These are phyloP conservation scores for Hericium erinaceus DNA, from an alignment of 768 basidiomycete genomes.

Conservation along the genomic window DNA sequence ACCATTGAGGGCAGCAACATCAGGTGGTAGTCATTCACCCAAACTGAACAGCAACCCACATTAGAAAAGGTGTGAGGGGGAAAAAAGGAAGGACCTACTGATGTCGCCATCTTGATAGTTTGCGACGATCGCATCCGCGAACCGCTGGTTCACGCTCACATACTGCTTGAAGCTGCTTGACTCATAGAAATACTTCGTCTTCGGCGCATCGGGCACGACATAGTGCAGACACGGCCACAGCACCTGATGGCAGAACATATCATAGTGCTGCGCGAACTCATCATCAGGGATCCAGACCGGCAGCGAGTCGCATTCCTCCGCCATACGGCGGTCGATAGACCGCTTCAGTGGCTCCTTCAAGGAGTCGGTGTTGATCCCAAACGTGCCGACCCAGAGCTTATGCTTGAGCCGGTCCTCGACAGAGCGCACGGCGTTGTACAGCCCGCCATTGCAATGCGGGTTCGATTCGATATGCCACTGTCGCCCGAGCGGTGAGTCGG, in stretches of 20 bases:
- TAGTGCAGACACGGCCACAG: slow-evolving; percentile 87
- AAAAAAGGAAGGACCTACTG: slow-evolving; percentile 25
- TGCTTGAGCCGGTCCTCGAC: slow-evolving; percentile 43
- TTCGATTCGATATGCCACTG: slow-evolving; percentile 49
- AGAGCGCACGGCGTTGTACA: slow-evolving; percentile 70
- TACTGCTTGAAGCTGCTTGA: slow-evolving; percentile 78
- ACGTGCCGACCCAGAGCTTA: slow-evolving; percentile 60
- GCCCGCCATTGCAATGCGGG: slow-evolving; percentile 71
- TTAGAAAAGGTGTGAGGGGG: neutral
- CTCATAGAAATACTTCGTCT: slow-evolving; percentile 74
- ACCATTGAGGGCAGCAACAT: slow-evolving; percentile 87
- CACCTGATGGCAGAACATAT: slow-evolving; percentile 85
- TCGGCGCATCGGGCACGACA: slow-evolving; percentile 79
- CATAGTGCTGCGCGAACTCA: slow-evolving; percentile 73
- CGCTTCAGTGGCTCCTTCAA: slow-evolving; percentile 47
- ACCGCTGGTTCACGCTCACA: slow-evolving; percentile 81
- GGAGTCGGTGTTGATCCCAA: slow-evolving; percentile 62
- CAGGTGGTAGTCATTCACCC: slow-evolving; percentile 95
- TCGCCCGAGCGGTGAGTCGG: slow-evolving; percentile 17
- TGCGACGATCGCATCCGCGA: slow-evolving; percentile 75
- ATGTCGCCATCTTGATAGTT: slow-evolving; percentile 86
- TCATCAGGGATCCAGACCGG: slow-evolving; percentile 78
- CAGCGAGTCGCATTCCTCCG: slow-evolving; percentile 29
- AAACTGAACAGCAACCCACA: slow-evolving; percentile 31
- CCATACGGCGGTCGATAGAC: slow-evolving; percentile 44